These are phyloP conservation scores for Pythium graminicola DNA, from an alignment of 352 stramenopile species.

Conservation along the genomic window DNA sequence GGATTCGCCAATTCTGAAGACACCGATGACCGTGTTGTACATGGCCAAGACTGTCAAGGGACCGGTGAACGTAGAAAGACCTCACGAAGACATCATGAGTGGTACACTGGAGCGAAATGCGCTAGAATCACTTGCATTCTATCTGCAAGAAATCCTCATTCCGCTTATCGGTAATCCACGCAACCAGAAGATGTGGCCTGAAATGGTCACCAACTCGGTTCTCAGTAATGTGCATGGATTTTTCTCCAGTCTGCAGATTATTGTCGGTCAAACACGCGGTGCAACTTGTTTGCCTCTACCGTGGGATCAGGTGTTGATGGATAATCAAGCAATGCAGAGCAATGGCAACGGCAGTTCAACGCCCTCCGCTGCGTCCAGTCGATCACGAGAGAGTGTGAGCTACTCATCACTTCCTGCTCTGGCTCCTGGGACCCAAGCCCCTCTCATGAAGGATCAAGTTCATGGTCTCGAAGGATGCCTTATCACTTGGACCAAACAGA, in stretches of 20 bases:
- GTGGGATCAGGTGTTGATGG: slow-evolving; percentile 64
- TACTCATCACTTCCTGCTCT: neutral
- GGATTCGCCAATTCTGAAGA: slow-evolving; percentile 18
- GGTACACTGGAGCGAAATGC: slow-evolving; percentile 69
- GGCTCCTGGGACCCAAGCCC: neutral
- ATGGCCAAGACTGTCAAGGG: slow-evolving; percentile 65
- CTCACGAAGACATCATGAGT: slow-evolving; percentile 65
- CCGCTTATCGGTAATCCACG: slow-evolving; percentile 67
- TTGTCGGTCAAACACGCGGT: slow-evolving; percentile 74
- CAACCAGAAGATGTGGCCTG: slow-evolving; percentile 74
- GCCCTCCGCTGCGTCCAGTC: neutral
- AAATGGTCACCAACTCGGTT: slow-evolving; percentile 76
- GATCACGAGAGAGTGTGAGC: slow-evolving; percentile 6
- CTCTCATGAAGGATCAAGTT: slow-evolving; percentile 70
- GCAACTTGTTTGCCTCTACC: slow-evolving; percentile 80
- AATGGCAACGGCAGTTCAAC: neutral
- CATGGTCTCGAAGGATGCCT: slow-evolving; percentile 84
- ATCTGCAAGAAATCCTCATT: slow-evolving; percentile 72
- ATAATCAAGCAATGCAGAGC: slow-evolving; percentile 31
- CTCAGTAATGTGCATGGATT: slow-evolving; percentile 74
- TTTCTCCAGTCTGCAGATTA: slow-evolving; percentile 85
- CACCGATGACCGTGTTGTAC: slow-evolving; percentile 58
- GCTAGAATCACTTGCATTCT: slow-evolving; percentile 62
- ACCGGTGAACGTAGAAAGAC: slow-evolving; percentile 48
- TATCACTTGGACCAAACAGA: slow-evolving; percentile 94